Base-by-base conservation (phyloP, 805 yeast species). In the Saccharomycopsis fibuligera region DNA sequence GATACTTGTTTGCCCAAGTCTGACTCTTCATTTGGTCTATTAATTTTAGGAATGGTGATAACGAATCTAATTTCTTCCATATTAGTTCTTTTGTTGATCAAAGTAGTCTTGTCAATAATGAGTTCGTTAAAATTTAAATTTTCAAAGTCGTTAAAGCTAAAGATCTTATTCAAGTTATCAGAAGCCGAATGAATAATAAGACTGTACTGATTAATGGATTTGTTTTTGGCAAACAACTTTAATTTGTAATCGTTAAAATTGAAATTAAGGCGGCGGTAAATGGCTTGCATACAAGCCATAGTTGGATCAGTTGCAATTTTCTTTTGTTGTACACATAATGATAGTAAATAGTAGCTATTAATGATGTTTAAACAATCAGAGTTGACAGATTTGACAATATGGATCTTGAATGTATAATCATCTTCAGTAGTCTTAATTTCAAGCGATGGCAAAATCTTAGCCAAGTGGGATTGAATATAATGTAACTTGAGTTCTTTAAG, bases 161-260 rank as follows among this genome's bases (percentile, higher is more conserved):
- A n/a, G 23, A 42, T 30, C 23, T 42, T 42, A 24, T 29, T 29
- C 16, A 42, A 5, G 14, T 24, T 42, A 22, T 42, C 45, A 22
- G 17, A n/a, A 9, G 29, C 27, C 14, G 45, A 42, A 19, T 30
- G 17, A 19, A 42, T 31, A 30, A 42, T 30, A 5, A 42, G 22
- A 16, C 31, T 19, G 22, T 22, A 30, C 19, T 27, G 4, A 17
- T 42, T n/a, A 14, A 6, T 5, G n/a, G 16, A 19, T 6, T 33
- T 29, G 37, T 42, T 24, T 19, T 30, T 30, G 24, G 38, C 37
- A 31, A 42, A 42, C 12, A 23, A 27, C n/a, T 42, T 42, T 6
- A 42, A 27, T 33, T 42, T 42, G 37, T 42, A 42, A 31, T 42
- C 45, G 35, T 33, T 42, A 24, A 42, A 42, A 22, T 31, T 42